A percentile compares a stretch with the other conserved stretches of the same genome.
Evolutionary conservation across 2,329 filamentous ascomycete genomes (phyloP).

Genomic region (Achaetomium macrosporum): DNA sequence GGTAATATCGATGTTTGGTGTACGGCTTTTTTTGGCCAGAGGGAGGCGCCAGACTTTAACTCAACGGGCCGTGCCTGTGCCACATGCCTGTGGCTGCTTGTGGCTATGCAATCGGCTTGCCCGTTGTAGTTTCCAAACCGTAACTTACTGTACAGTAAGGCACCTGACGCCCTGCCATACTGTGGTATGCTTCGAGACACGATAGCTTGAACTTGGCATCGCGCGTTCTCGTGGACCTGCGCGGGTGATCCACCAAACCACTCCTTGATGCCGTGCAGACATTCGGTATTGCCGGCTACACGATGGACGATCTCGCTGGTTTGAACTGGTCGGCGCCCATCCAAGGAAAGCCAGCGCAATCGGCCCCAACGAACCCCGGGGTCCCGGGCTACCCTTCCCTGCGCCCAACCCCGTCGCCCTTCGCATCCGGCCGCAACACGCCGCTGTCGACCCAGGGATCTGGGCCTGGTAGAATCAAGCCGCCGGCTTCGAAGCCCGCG

Average conservation of each 20-base stretch:
- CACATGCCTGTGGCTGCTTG: too few relatives aligned
- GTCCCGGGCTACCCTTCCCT: conserved; percentile 44
- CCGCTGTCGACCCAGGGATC: conserved; percentile 48
- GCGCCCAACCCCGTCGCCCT: conserved; percentile 51
- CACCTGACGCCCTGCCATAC: too few relatives aligned
- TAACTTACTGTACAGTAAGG: too few relatives aligned
- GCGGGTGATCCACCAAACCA: neutral
- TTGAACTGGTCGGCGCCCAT: conserved; percentile 50
- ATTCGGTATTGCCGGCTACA: neutral
- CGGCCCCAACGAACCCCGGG: conserved; percentile 39
- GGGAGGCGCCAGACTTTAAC: too few relatives aligned
- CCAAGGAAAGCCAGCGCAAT: conserved; percentile 35
- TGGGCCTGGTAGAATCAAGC: conserved; percentile 39
- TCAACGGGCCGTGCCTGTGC: too few relatives aligned
- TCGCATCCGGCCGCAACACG: conserved; percentile 50
- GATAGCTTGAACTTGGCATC: neutral
- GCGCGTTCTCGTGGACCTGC: neutral
- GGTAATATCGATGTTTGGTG: too few relatives aligned
- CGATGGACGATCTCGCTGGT: conserved; percentile 58
- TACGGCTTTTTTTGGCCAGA: too few relatives aligned
- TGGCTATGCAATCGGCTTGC: too few relatives aligned
- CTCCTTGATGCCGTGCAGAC: neutral
- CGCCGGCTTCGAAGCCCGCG: conserved; percentile 42
- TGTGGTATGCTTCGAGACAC: too few relatives aligned
- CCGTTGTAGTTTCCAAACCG: too few relatives aligned